Percentiles rank a stretch among this genome's conserved stretches.
phyloP scores from a whole-genome alignment of 345 rosid species.

The Leavenworthia alabamica region DNA sequence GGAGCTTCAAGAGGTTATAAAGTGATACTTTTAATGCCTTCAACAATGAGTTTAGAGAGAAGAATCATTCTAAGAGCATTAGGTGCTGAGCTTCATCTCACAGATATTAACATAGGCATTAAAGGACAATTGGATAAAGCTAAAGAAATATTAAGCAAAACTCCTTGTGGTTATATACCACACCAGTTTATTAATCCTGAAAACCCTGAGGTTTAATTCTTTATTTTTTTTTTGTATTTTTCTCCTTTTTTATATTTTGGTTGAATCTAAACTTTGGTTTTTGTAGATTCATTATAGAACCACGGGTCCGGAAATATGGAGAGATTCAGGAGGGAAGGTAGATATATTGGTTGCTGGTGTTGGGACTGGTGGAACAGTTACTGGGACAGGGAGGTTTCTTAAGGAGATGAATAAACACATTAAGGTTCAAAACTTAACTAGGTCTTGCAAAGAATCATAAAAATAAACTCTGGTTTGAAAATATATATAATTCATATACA shows the following conservation, averaged over 20 bases:
- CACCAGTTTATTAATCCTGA: constrained; percentile 35
- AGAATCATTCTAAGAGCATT: constrained; percentile 59
- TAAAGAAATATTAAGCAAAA: constrained; percentile 46
- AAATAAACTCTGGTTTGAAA: too few relatives aligned
- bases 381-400: constrained; percentile 58
- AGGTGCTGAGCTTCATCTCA: constrained; percentile 58
- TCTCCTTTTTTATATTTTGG: neutral
- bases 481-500: neutral
- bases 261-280: neutral
- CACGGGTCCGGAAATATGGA: constrained; percentile 76
- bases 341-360: constrained; percentile 47
- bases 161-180: constrained; percentile 49
- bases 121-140: constrained; percentile 39
- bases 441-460: too few relatives aligned
- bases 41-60: constrained; percentile 52
- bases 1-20: constrained; percentile 68
- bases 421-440: constrained; percentile 34
- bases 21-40: constrained; percentile 53
- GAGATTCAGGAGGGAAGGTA: constrained; percentile 42
- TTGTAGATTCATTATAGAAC: constrained; percentile 65
- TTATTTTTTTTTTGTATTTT: too few relatives aligned
- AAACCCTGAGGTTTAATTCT: constrained; percentile 49
- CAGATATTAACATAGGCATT: constrained; percentile 38
- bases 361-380: constrained; percentile 63
- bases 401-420: constrained; percentile 54